A percentile compares a stretch with the other conserved stretches of the same genome.
Conservation (phyloP, 441 rosid species). For the Breynia disticha region DNA sequence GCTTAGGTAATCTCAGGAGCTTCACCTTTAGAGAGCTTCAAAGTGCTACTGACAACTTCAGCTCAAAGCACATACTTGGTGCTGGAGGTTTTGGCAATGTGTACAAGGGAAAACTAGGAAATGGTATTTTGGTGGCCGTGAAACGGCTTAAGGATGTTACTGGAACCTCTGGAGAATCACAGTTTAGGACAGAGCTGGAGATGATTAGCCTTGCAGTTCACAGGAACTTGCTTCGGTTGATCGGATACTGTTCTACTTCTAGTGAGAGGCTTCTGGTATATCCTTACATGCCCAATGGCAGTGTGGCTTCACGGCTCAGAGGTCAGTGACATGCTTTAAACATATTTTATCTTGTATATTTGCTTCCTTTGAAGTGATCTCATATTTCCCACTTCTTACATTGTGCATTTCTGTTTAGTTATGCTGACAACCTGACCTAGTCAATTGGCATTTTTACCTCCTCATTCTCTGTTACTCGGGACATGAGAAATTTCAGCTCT, state of each 20-base stretch:
- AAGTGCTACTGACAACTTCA: slow-evolving; percentile 66
- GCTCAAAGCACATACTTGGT: slow-evolving; percentile 65
- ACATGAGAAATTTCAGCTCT: no score
- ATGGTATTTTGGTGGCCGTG: slow-evolving; percentile 63
- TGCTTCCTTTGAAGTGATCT: no score
- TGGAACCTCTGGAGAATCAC: slow-evolving; percentile 69
- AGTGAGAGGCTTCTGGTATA: slow-evolving; percentile 78
- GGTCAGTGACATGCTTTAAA: slow-evolving; percentile 43
- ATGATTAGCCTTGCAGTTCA: slow-evolving; percentile 94
- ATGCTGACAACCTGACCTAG: neutral
- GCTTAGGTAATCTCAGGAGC: slow-evolving; percentile 60
- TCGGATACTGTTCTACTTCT: slow-evolving; percentile 61
- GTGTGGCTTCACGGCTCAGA: slow-evolving; percentile 84
- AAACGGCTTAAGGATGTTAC: slow-evolving; percentile 64
- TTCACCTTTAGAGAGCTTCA: slow-evolving; percentile 84
- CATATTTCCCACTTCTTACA: slow-evolving; percentile 4
- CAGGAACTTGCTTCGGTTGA: slow-evolving; percentile 62
- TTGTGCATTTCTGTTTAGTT: neutral
- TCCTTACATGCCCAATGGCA: slow-evolving; percentile 85
- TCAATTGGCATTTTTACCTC: no score
- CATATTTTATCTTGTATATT: no score
- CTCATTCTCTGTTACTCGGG: no score
- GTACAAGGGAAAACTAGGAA: slow-evolving; percentile 70
- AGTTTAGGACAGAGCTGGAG: slow-evolving; percentile 77
- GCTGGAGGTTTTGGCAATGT: slow-evolving; percentile 90